Conservation (phyloP, 2,329 filamentous ascomycete species). For the Pyrenochaeta sp. region DNA sequence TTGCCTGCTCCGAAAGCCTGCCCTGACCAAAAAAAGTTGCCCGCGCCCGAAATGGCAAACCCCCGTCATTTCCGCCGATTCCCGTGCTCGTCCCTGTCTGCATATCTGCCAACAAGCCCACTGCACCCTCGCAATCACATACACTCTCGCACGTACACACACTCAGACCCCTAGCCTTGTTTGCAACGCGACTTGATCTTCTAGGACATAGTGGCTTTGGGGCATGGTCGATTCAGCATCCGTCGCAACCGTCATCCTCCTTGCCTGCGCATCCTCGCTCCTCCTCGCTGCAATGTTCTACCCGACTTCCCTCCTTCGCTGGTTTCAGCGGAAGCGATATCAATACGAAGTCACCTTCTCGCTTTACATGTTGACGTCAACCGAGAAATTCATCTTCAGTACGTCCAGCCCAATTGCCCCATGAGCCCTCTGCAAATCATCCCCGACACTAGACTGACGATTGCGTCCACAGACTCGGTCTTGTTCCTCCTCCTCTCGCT, state of each 20-base stretch:
- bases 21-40: too few species aligned
- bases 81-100: not conserved
- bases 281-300: conserved; percentile 56
- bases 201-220: too few species aligned
- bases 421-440: not conserved
- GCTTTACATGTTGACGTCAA: conserved; percentile 95
- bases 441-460: not conserved
- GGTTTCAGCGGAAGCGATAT: conserved; percentile 94
- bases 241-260: conserved; percentile 47
- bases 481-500: conserved; percentile 90
- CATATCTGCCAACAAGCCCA: not conserved
- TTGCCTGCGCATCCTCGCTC: conserved; percentile 49
- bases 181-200: not conserved
- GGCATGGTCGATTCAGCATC: conserved; percentile 46
- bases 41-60: not conserved
- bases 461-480: conserved; percentile 76
- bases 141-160: not conserved
- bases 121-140: not conserved
- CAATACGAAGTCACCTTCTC: conserved; percentile 98
- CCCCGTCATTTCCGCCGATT: not conserved
- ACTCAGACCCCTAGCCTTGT: not conserved
- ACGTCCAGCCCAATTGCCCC: conserved; percentile 50
- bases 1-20: not conserved
- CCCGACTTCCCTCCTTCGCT: conserved; percentile 71
- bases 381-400: conserved; percentile 98